Base-by-base conservation (phyloP, 1,139 yeast species). In the Yamadazyma kanchanaburiensis region DNA sequence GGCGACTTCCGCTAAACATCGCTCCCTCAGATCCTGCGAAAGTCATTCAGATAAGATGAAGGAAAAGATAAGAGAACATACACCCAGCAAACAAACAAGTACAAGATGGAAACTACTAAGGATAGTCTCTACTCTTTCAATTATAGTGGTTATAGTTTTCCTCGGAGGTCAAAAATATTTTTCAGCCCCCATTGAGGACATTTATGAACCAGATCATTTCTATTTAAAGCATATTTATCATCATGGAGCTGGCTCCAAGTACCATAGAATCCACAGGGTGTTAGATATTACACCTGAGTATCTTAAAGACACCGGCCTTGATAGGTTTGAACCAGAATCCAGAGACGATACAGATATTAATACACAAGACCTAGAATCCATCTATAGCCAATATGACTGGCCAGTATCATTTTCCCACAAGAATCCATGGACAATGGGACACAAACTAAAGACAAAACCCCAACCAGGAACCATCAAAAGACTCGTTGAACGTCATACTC, bases 401-500 rank as follows among this genome's bases (percentile, higher is more conserved):
- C 71, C 75, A 1, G 31, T 42, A 11, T 48, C 48, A 0, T 59
- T 55, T 43, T 34, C 38, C 5, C 60, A 54, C 8, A 42, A 53
- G 37, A 66, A 71, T 27, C 77, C 79, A 1, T 72, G 73, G 64
- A 55, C 59, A 1, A 56, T 64, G 9, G 35, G 48, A 24, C 48
- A 70, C 12, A 60, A 65, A 0, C 41, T 64, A 27, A 41, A 38
- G 32, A 48, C 49, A 11, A 45, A 44, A 15, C 64, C 77, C 19
- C 62, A 59, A 17, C n/a, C n/a, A n/a, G n/a, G n/a, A n/a, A n/a
- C n/a, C n/a, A 18, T 18, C 10, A 7, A 18, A 7, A 58, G 94
- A 35, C 51, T 85, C 37, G 58, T 55, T 14, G 70, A 80, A 30
- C 64, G 94, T 24, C 66, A 66, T 43, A 63, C 70, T 22, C 88